Evolutionary conservation across 1,139 yeast genomes (phyloP), one percentile per base, ranked within the genome.

Genomic region (Candida freyschussii): DNA sequence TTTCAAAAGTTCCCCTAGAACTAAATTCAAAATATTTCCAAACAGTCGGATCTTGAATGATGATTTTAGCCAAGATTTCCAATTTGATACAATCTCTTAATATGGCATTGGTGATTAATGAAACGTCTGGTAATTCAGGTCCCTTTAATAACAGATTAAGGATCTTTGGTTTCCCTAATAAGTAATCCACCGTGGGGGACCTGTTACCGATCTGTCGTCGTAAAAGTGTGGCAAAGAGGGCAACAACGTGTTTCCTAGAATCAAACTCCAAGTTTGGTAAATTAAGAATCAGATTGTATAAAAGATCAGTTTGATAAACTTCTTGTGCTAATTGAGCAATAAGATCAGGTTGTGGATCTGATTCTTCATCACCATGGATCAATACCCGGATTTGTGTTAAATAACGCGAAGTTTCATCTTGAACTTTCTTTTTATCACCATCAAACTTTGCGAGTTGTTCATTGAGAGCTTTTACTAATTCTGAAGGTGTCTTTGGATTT

Each of bases 401-500:
- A 48, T 75, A 75, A 29, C 91, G 68, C 3, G 82, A 59, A 33
- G 85, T 73, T 41, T 89, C 96, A 39, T 87, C 96, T 47, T 81
- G 86, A 25, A 70, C 68, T 55, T 75, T 78, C 39, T 67, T 67
- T 41, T 67, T 70, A 42, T 78, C 86, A 33, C 63, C 64, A 21
- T 57, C 55, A 24, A 83, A 65, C 52, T 84, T 80, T 22, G 67
- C 59, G 13, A 86, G 67, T 48, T 76, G 85, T 34, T 91, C 97
- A 45, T 74, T 75, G 41, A 87, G 67, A 11, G 78, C 76, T 37
- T 85, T 70, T 12, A 86, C 81, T 39, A 87, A 69, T 52, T 91
- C 98, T 22, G 72, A 75, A 2, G 96, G 95, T 3, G 95, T 79
- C 58, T 86, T 86, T n/a, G 94, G 95, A 55, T 80, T 84, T 53